These are phyloP conservation scores for Apophysomyces variabilis DNA, from an alignment of 371 early-diverging fungal genomes.

Conservation along the genomic window DNA sequence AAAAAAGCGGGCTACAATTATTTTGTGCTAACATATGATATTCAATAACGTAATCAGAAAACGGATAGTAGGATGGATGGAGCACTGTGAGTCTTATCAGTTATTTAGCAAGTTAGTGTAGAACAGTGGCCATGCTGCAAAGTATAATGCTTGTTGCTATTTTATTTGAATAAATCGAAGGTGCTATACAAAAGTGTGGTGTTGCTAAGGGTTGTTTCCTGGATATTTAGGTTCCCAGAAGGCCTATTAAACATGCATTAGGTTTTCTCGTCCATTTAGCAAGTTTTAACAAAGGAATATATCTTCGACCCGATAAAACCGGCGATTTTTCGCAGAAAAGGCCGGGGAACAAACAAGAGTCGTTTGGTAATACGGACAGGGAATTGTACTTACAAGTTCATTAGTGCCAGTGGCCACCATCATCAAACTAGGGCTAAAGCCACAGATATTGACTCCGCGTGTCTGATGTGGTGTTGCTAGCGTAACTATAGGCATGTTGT, in stretches of 20 bases:
- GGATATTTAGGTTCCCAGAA: constrained; percentile 8
- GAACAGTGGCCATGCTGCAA: no score
- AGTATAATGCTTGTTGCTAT: no score
- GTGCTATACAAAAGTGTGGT: neutral
- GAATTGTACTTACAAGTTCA: constrained; percentile 45
- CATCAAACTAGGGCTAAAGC: constrained; percentile 72
- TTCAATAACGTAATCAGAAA: no score
- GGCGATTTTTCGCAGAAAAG: constrained; percentile 6
- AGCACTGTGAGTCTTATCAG: no score
- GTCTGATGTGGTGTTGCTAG: constrained; percentile 41
- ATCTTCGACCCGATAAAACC: constrained; percentile 8
- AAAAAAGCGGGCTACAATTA: no score
- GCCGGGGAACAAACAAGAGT: constrained; percentile 9
- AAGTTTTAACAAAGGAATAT: neutral
- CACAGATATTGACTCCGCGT: constrained; percentile 54
- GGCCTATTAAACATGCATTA: neutral
- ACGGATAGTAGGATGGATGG: no score
- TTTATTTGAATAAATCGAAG: no score
- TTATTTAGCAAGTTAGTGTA: no score
- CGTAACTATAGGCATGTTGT: constrained; percentile 31
- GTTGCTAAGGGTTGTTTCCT: neutral
- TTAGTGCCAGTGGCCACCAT: constrained; percentile 69
- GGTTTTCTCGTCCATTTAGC: neutral
- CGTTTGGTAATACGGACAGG: neutral
- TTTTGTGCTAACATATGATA: no score